Evolutionary conservation across 345 rosid genomes (phyloP), one percentile per base, ranked within the genome.

Genomic region (Dimocarpus longan): DNA sequence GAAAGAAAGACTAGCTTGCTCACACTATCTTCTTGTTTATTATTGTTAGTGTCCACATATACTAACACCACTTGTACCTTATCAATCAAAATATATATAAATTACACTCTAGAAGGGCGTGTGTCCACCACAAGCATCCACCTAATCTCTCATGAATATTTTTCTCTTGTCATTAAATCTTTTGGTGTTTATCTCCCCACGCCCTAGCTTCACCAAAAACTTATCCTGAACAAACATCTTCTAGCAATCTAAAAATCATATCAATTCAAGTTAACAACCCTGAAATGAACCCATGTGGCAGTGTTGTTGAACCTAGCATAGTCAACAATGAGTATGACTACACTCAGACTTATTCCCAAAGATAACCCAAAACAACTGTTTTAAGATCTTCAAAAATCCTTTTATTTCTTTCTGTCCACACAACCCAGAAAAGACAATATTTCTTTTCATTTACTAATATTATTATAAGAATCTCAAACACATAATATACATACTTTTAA

Each of bases 101-200:
- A 76, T 80, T 54, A 67, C 42, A 52, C 7, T 26, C 39, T 1
- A 59, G 60, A 80, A 32, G 37, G 82, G 86, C 89, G 80, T 87
- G 87, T 83, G 90, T 48, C 80, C 77, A 80, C 84, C 90, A 82
- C 84, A 85, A 82, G 67, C 67, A 5, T 26, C 84, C 82, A 79
- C 37, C 42, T 66, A 26, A 54, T 63, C 22, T 22, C 39, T 66
- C 71, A 52, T 65, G 5, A 24, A 12, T 5, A 12, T 44, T 22
- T 26, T 72, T 8, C 8, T 54, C 22, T 15, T 42, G 42, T 56
- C 44, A 69, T 44, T 16, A 32, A 74, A 66, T 28, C 62, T 26
- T n/a, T 54, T 7, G 0, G 56, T 54, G 10, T 6, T 60, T 26
- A 69, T 18, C 57, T 8, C 32, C 19, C 66, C 62, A 72, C 59